Conservation (phyloP, 306 rosid species). For the Rosa chinensis region DNA sequence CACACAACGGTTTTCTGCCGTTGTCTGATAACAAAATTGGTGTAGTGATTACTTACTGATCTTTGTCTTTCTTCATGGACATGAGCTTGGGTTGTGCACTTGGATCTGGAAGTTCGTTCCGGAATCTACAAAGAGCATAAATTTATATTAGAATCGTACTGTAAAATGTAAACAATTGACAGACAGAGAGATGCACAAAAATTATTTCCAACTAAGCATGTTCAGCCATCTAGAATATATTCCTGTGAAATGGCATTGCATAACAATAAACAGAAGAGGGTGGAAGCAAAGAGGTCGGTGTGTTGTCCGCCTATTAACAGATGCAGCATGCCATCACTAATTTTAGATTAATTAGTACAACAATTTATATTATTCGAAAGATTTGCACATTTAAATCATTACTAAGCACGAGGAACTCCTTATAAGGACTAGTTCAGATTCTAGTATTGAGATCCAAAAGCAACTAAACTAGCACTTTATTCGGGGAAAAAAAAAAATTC, state of each 20-base stretch:
- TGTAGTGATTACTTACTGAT: slow-evolving; percentile 80
- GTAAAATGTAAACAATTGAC: slow-evolving; percentile 7
- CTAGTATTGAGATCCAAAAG: neutral
- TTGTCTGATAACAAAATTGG: too few species aligned
- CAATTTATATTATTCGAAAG: neutral
- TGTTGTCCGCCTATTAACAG: neutral
- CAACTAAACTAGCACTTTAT: neutral
- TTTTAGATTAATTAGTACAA: neutral
- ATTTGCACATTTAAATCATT: neutral
- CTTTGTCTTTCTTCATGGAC: slow-evolving; percentile 83
- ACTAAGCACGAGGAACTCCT: neutral
- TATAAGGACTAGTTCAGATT: neutral
- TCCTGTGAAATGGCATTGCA: neutral
- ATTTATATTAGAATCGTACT: slow-evolving; percentile 32
- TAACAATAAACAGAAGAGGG: neutral
- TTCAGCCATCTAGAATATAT: neutral
- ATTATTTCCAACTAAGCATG: neutral
- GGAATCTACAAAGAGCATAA: slow-evolving; percentile 60
- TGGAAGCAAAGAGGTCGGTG: neutral
- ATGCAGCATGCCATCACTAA: neutral
- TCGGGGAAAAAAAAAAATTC: too few species aligned
- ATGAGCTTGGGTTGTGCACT: slow-evolving; percentile 98
- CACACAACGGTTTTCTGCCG: too few species aligned
- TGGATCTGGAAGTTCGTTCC: slow-evolving; percentile 97
- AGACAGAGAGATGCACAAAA: neutral